These are phyloP conservation scores for Termitomyces sp. DNA, from an alignment of 768 basidiomycete species.

Conservation along the genomic window DNA sequence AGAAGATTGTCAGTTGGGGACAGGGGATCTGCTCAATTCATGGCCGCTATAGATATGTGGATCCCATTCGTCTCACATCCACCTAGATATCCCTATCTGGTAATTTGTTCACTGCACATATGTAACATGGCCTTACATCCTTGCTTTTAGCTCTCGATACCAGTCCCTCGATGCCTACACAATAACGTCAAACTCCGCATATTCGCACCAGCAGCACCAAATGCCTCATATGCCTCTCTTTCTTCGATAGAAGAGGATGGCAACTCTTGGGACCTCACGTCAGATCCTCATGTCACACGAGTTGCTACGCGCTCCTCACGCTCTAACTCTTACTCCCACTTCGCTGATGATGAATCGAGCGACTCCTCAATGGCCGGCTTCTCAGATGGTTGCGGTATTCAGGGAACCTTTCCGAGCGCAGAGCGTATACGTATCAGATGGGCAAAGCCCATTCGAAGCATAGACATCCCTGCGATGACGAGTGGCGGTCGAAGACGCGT, in stretches of 20 bases:
- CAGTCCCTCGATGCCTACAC: slow-evolving; percentile 71
- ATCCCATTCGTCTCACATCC: slow-evolving; percentile 64
- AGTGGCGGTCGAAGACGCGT: slow-evolving; percentile 59
- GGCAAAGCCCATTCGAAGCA: slow-evolving; percentile 57
- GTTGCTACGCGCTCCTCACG: slow-evolving; percentile 41
- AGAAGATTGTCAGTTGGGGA: slow-evolving; percentile 57
- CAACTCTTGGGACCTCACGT: slow-evolving; percentile 67
- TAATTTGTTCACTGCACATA: slow-evolving; percentile 24
- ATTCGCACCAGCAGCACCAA: slow-evolving; percentile 51
- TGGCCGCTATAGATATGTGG: slow-evolving; percentile 78
- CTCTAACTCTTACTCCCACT: slow-evolving; percentile 56
- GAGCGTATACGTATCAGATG: slow-evolving; percentile 74
- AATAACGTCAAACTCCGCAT: slow-evolving; percentile 73
- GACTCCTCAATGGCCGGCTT: slow-evolving; percentile 56
- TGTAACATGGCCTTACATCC: background rate
- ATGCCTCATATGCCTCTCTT: slow-evolving; percentile 64
- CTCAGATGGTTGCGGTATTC: slow-evolving; percentile 60
- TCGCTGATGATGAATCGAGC: slow-evolving; percentile 80
- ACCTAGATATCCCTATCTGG: slow-evolving; percentile 70
- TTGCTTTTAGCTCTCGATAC: slow-evolving; percentile 58
- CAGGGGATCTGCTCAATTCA: slow-evolving; percentile 60
- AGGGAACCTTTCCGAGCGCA: slow-evolving; percentile 73
- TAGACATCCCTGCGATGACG: slow-evolving; percentile 34
- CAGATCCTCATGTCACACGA: slow-evolving; percentile 71
- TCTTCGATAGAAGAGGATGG: slow-evolving; percentile 72